These are phyloP conservation scores for Candida oleophila DNA, from an alignment of 805 yeast species.

Conservation along the genomic window DNA sequence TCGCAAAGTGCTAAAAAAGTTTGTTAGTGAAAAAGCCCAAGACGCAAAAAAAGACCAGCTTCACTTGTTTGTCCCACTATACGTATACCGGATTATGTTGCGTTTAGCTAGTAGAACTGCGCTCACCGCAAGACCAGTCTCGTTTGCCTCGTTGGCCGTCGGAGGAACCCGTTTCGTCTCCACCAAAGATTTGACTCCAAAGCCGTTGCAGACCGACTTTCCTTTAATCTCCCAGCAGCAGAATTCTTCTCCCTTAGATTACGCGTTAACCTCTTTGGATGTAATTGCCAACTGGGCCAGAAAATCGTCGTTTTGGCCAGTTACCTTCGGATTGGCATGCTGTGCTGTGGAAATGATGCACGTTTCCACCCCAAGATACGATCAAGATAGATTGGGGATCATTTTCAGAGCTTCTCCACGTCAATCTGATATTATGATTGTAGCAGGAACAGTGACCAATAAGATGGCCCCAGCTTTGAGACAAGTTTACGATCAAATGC, in stretches of 20 bases:
- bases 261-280: constrained; percentile 78
- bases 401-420: constrained; percentile 93
- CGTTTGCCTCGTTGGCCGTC: constrained; percentile 4
- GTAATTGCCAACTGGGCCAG: constrained; percentile 88
- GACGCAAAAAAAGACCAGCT: neutral
- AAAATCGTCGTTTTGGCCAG: constrained; percentile 92
- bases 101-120: constrained; percentile 4
- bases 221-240: constrained; percentile 69
- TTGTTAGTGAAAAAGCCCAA: neutral
- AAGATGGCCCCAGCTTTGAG: constrained; percentile 93
- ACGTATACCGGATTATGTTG: constrained; percentile 1
- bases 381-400: constrained; percentile 88
- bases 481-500: constrained; percentile 93
- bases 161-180: constrained; percentile 25
- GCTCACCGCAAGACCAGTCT: neutral
- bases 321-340: constrained; percentile 87
- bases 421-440: constrained; percentile 89
- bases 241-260: constrained; percentile 60
- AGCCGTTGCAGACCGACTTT: constrained; percentile 59
- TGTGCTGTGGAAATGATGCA: constrained; percentile 97
- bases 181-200: constrained; percentile 48
- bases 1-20: constrained; percentile 3
- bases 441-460: constrained; percentile 87
- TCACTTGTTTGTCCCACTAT: neutral
- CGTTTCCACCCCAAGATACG: constrained; percentile 85